Evolutionary conservation across 2,329 filamentous ascomycete species (phyloP).

Genomic region (Cordyceps fumosorosea): DNA sequence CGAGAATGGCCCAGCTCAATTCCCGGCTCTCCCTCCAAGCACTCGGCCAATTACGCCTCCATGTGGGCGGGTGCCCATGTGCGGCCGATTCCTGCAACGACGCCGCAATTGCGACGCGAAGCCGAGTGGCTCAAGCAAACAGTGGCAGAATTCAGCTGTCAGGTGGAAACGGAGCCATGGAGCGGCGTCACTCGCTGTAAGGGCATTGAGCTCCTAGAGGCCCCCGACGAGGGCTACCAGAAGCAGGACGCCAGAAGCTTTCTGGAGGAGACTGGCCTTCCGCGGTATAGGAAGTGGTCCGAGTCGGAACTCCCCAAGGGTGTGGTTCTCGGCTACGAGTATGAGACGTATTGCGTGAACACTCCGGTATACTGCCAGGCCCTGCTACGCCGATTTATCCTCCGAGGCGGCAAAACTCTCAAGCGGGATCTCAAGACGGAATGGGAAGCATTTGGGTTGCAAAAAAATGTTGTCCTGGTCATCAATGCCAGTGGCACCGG

Average conservation of each 20-base stretch:
- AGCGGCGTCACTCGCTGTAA: slow-evolving; percentile 42
- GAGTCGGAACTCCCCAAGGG: slow-evolving; percentile 33
- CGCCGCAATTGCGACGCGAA: slow-evolving; percentile 26
- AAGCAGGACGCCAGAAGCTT: slow-evolving; percentile 24
- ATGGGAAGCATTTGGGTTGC: slow-evolving; percentile 25
- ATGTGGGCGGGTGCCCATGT: slow-evolving; percentile 54
- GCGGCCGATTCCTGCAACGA: slow-evolving; percentile 38
- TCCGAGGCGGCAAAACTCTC: slow-evolving; percentile 25
- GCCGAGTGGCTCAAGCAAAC: slow-evolving; percentile 27
- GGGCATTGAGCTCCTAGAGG: slow-evolving; percentile 47
- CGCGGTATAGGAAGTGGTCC: slow-evolving; percentile 23
- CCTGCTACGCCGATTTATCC: slow-evolving; percentile 26
- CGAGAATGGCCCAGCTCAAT: slow-evolving; percentile 31
- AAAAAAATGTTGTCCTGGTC: slow-evolving; percentile 19
- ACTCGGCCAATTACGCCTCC: slow-evolving; percentile 43
- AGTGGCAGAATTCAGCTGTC: slow-evolving; percentile 20
- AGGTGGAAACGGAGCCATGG: slow-evolving; percentile 20
- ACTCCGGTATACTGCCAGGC: slow-evolving; percentile 46
- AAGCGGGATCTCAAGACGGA: slow-evolving; percentile 23
- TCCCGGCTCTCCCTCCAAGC: slow-evolving; percentile 22
- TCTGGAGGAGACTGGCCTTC: slow-evolving; percentile 22
- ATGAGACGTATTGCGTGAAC: slow-evolving; percentile 49
- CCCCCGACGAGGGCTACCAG: slow-evolving; percentile 32
- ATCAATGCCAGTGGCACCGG: slow-evolving; percentile 30
- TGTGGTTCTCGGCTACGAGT: slow-evolving; percentile 42